Evolutionary conservation across 2,329 filamentous ascomycete genomes (phyloP), one percentile per base, ranked within the genome.

Genomic region (Curvularia sp.): DNA sequence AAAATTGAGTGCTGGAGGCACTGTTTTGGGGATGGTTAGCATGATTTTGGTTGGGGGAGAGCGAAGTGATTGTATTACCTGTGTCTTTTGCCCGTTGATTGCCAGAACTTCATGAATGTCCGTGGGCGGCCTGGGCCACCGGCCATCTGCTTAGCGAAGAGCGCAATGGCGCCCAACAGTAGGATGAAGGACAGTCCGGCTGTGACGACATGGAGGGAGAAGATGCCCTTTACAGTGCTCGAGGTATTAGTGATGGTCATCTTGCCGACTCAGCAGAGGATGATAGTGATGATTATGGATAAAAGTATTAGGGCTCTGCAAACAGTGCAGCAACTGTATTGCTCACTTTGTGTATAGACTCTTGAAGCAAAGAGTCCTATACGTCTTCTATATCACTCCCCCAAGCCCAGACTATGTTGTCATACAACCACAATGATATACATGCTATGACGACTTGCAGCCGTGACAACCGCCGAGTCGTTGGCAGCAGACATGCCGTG

Each of bases 201-300:
- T 56, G 64, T 66, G 42, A 61, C 53, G 44, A 62, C 53, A 49
- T 65, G 64, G 0, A 66, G 58, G 33, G 64, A 56, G 28, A 65
- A 66, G 42, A 66, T 66, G 22, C 53, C 63, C 47, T 67, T 55
- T 5, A 65, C 63, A 18, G 63, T 53, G 55, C 55, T 60, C 15
- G 58, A 59, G 7, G 64, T 54, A 38, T 56, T 60, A 24, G 63
- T 61, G 30, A 67, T 62, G 13, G 58, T 31, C 58, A 61, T 61
- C n/a, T 10, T 57, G 31, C 28, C 22, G 26, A 20, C n/a, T 47
- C 44, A 47, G 24, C 12, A 15, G 8, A 33, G 6, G 2, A 5
- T 49, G 20, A 9, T 15, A 26, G 33, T 3, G 12, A 13, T 35
- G 10, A 35, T 26, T 26, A 18, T 24, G 13, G 18, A 35, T 2